Evolutionary conservation across 805 yeast species (phyloP), one percentile per base, ranked within the genome.

Genomic region (Ogataea thermomethanolica): DNA sequence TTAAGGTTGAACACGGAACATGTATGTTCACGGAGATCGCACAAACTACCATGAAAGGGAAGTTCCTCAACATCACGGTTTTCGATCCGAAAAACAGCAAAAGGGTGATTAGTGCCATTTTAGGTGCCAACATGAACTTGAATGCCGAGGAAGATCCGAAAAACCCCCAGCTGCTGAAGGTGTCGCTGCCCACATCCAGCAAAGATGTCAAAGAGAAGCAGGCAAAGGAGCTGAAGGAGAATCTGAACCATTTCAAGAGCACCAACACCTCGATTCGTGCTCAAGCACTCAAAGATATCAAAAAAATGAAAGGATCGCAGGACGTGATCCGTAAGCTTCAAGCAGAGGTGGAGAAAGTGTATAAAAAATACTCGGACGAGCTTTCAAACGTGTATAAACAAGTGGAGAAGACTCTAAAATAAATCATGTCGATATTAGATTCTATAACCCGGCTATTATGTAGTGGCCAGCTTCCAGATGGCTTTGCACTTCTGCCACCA

Each of bases 41-140:
- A 1, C 81, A 81, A 45, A 81, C 91, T 3, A 66, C 83, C 0
- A 50, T 78, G 37, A 82, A 82, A 50, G 93, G 91, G 2, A 73
- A 85, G 51, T 71, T 78, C 50, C 68, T 87, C 37, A 63, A 76
- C 24, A 76, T 91, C n/a, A 88, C 96, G 0, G 90, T 89, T 2
- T 91, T 83, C 61, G 96, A 91, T 55, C 95, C 95, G 6, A 72
- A 71, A 37, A 74, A 85, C 49, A 72, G 78, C 28, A 83, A 86
- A 51, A 71, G 75, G 45, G 75, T 91, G 22, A 73, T 84, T 22
- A 79, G 88, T 37, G 72, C 90, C 0, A 79, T 91, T 13, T 60
- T 87, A 44, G 82, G 76, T 1, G 70, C 90, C 0, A 75, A 76
- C 8, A 64, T 86, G 57, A 84, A 85, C 54, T 62, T 91, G 70